phyloP scores from a whole-genome alignment of 257 asterid species.

The Jasminum sambac region DNA sequence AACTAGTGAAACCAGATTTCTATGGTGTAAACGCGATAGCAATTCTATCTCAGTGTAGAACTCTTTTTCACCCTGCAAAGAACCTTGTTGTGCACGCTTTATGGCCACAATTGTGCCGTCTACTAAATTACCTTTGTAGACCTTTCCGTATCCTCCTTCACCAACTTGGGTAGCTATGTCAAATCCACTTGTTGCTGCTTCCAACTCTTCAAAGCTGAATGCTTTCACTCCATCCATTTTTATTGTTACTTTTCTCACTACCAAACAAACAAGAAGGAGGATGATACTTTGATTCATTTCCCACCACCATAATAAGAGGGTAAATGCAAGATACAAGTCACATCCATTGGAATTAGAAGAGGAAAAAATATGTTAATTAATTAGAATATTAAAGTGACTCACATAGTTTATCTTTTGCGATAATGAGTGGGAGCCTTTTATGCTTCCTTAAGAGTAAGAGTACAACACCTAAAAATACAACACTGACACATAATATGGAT shows the following conservation, averaged over 20 bases:
- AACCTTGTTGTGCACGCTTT: constrained; percentile 59
- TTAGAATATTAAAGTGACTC: constrained; percentile 20
- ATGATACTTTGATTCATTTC: neutral
- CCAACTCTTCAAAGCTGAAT: constrained; percentile 44
- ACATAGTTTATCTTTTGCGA: constrained; percentile 33
- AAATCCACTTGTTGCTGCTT: constrained; percentile 38
- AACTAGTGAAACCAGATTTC: constrained; percentile 56
- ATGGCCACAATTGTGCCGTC: constrained; percentile 52
- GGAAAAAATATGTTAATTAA: neutral
- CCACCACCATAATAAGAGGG: no score
- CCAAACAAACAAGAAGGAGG: constrained; percentile 9
- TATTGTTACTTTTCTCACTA: constrained; percentile 42
- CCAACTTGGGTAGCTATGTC: constrained; percentile 45
- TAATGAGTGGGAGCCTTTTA: constrained; percentile 11
- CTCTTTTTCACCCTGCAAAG: constrained; percentile 61
- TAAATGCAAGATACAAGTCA: neutral
- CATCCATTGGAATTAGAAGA: neutral
- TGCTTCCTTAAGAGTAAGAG: constrained; percentile 27
- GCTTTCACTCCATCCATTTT: constrained; percentile 61
- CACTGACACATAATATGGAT: constrained; percentile 28
- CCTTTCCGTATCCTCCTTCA: constrained; percentile 70
- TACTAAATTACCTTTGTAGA: constrained; percentile 45
- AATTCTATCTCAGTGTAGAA: constrained; percentile 65
- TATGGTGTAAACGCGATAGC: constrained; percentile 62
- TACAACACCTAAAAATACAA: constrained; percentile 29